phyloP scores from a whole-genome alignment of 2,329 filamentous ascomycete genomes.

The Cordyceps pruinosa region DNA sequence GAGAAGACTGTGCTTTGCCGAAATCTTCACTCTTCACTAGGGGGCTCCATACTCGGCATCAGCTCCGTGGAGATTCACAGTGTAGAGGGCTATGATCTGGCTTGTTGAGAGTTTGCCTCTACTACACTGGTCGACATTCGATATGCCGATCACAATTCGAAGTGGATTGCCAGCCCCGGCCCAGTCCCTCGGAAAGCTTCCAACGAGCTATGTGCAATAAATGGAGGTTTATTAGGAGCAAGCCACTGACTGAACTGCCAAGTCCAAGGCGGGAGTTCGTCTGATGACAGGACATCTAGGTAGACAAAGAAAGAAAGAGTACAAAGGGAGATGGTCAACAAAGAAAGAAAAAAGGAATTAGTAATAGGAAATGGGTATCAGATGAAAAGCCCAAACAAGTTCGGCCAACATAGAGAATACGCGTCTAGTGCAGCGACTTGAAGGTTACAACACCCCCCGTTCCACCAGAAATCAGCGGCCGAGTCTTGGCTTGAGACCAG shows the following conservation, averaged over 20 bases:
- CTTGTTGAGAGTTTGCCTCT: not conserved
- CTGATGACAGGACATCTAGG: not conserved
- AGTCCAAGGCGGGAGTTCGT: not conserved
- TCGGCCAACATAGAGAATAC: not conserved
- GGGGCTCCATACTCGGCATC: not conserved
- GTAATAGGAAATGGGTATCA: too few relatives aligned
- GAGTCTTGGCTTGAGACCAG: not conserved
- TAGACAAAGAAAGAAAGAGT: not conserved
- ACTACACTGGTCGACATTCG: not conserved
- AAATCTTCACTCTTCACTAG: not conserved
- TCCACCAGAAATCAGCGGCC: not conserved
- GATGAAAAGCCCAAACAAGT: too few relatives aligned
- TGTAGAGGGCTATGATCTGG: not conserved
- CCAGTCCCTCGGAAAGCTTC: not conserved
- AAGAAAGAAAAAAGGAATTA: too few relatives aligned
- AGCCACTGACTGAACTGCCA: not conserved
- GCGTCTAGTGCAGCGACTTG: not conserved
- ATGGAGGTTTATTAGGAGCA: not conserved
- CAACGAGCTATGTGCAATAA: not conserved
- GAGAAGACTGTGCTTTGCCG: not conserved
- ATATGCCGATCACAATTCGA: constrained; percentile 1
- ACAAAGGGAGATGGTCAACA: too few relatives aligned
- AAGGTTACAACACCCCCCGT: not conserved
- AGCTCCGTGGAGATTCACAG: not conserved
- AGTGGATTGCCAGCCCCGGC: not conserved